Evolutionary conservation across 495 filamentous ascomycete species (phyloP), one percentile per base, ranked within the genome.

Genomic region (Xylaria nigripes): DNA sequence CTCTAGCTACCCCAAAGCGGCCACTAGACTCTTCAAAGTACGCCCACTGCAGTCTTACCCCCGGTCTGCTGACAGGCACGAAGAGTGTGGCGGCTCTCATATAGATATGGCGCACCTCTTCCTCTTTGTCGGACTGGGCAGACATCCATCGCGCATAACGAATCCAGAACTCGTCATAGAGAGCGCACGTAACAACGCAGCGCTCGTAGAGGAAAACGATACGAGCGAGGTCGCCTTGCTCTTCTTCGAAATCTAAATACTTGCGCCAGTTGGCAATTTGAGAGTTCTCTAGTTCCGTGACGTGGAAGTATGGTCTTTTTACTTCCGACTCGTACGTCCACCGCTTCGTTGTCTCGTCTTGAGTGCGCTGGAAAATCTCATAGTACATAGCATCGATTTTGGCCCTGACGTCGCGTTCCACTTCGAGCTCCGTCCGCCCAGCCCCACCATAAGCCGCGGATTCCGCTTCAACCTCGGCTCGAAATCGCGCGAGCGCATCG

Each of bases 101-200:
- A 60, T 96, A 97, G 59, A 99, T 90, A 66, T 86, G 89, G 22
- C 94, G 85, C 2, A 93, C 87, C 64, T 99, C 94, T 62, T 96
- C 89, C 51, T 89, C 83, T 66, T 95, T 95, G 45, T 76, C 81
- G 0, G 78, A 61, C 62, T 96, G 89, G 2, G 82, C 84, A 58
- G 77, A 76, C 90, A 99, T 96, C 93, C 93, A 99, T 15, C 94
- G 78, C n/a, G 87, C 90, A 71, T 95, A 99, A 1, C 93, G 84
- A 52, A 94, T 79, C 93, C 93, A 99, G 70, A 99, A 96, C 62
- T 97, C 91, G 45, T 96, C 91, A 58, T 97, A 96, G 62, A 93
- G 84, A 36, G 93, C 93, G 59, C 87, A 90, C 13, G 90, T 91
- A 13, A 96, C 88, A 25, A 99, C 70, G 59, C 89, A 96, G 29